Conservation (phyloP, 2,329 filamentous ascomycete genomes). For the Aspergillus japonicus region DNA sequence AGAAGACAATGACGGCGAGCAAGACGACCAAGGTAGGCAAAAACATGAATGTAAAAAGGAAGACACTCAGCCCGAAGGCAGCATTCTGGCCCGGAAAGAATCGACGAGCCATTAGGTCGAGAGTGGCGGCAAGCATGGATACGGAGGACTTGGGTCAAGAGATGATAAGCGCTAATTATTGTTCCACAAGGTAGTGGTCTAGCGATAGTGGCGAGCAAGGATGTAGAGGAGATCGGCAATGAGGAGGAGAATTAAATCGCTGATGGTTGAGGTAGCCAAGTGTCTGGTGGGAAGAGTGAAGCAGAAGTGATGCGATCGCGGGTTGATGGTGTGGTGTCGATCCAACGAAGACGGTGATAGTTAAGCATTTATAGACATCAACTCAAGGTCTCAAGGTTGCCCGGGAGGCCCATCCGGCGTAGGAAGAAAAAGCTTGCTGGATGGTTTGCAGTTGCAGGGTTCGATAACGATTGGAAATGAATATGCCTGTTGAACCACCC, state of each 20-base stretch:
- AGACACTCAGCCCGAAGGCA: constrained; percentile 31
- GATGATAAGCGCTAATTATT: neutral
- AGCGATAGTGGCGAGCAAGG: neutral
- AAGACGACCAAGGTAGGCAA: constrained; percentile 34
- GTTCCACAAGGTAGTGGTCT: constrained; percentile 6
- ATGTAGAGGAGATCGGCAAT: neutral
- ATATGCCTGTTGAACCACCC: neutral
- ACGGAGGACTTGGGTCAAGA: neutral
- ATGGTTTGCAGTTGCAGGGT: neutral
- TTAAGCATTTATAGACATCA: neutral
- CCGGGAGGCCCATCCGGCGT: neutral
- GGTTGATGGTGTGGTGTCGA: neutral
- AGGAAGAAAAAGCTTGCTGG: neutral
- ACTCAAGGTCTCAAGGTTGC: neutral
- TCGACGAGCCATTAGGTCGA: constrained; percentile 31
- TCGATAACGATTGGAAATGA: neutral
- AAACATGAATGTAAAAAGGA: constrained; percentile 38
- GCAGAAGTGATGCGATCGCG: neutral
- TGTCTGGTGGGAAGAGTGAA: neutral
- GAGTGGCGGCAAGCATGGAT: constrained; percentile 17
- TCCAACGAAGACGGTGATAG: neutral
- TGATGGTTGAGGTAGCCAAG: too few relatives aligned
- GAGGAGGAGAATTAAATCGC: neutral
- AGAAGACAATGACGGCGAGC: constrained; percentile 32
- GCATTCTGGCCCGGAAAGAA: constrained; percentile 27